A percentile compares a stretch with the other conserved stretches of the same genome.
Conservation (phyloP, 169 alveolate genomes). For the Fabrea salina region DNA sequence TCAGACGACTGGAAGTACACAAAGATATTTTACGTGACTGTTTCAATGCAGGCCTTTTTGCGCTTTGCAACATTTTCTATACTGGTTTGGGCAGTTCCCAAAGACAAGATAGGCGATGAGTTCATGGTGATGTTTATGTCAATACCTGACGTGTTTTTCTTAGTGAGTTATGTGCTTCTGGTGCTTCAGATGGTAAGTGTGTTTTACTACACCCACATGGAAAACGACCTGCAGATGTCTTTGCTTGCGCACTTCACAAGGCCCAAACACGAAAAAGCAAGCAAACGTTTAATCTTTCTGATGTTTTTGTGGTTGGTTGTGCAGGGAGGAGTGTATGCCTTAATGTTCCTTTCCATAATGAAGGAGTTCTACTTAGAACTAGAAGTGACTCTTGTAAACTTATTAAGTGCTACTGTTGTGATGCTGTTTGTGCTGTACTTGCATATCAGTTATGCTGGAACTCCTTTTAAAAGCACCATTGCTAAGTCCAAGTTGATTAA, state of each 20-base stretch:
- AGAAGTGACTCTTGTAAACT: neutral
- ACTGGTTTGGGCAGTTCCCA: neutral
- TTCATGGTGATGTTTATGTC: neutral
- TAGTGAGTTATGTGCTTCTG: neutral
- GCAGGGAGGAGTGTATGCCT: neutral
- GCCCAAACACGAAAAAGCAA: constrained; percentile 1
- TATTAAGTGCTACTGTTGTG: constrained; percentile 26
- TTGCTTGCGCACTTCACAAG: constrained; percentile 3
- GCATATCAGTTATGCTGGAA: constrained; percentile 1
- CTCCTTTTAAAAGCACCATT: constrained; percentile 4
- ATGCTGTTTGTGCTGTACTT: neutral
- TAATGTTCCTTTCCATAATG: neutral
- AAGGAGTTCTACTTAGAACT: neutral
- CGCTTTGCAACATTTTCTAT: neutral
- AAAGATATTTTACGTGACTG: constrained; percentile 8
- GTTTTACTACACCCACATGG: constrained; percentile 13
- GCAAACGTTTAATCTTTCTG: neutral
- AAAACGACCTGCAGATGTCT: neutral
- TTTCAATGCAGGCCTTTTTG: constrained; percentile 5
- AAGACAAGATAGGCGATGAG: neutral
- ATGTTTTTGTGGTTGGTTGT: neutral
- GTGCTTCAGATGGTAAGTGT: neutral
- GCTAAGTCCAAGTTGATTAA: neutral
- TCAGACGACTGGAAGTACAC: constrained; percentile 6
- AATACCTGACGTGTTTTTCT: constrained; percentile 5